A percentile compares a stretch with the other conserved stretches of the same genome.
phyloP scores from a whole-genome alignment of 2,329 filamentous ascomycete species.

The Sarocladiaceae sp. region DNA sequence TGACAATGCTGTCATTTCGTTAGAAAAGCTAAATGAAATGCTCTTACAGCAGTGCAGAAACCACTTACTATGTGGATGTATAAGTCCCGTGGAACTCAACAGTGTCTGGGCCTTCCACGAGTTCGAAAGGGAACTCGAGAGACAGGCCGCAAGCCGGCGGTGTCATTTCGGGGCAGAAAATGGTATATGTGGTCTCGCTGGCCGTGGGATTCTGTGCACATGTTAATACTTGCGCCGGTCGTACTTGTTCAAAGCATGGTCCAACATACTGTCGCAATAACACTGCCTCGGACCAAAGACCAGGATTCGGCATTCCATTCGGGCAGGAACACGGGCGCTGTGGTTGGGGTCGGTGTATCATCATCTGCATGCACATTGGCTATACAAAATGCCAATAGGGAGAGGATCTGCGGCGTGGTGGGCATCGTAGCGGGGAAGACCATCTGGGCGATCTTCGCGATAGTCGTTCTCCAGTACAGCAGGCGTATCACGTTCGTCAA shows the following conservation, averaged over 20 bases:
- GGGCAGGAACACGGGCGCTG: constrained; percentile 41
- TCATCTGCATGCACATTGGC: constrained; percentile 13
- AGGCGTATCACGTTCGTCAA: background rate
- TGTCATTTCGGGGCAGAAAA: constrained; percentile 42
- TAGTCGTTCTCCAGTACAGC: background rate
- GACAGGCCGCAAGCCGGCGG: constrained; percentile 38
- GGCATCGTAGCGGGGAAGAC: background rate
- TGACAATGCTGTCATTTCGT: constrained; percentile 31
- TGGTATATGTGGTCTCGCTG: constrained; percentile 40
- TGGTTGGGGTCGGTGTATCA: constrained; percentile 27
- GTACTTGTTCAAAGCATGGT: background rate
- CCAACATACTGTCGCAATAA: constrained; percentile 36
- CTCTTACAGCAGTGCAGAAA: too few relatives aligned
- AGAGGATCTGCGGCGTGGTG: constrained; percentile 15
- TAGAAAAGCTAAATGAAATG: background rate
- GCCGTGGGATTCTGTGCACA: constrained; percentile 28
- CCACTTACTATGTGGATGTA: constrained; percentile 39
- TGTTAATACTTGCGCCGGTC: background rate
- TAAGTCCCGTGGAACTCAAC: constrained; percentile 39
- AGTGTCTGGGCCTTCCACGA: constrained; percentile 41
- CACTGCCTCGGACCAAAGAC: constrained; percentile 40
- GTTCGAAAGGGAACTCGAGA: constrained; percentile 41
- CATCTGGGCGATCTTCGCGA: background rate
- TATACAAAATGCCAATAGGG: constrained; percentile 21
- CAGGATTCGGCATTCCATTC: constrained; percentile 38